phyloP scores from a whole-genome alignment of 306 rosid genomes.

The Prunus armeniaca region DNA sequence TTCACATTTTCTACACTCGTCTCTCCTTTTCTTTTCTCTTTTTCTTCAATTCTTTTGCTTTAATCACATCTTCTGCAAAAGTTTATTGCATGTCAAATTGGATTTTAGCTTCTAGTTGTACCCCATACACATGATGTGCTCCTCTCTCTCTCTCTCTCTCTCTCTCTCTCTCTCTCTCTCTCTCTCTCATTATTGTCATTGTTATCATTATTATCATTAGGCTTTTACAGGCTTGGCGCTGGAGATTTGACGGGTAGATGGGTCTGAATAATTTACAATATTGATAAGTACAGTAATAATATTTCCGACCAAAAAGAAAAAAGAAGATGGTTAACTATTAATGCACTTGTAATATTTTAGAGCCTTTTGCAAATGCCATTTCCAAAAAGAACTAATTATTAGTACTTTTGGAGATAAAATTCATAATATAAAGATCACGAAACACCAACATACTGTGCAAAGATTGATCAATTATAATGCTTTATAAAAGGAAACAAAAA shows the following conservation, averaged over 20 bases:
- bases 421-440: background rate
- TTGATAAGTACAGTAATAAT: background rate
- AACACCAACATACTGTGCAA: background rate
- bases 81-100: constrained; percentile 17
- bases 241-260: constrained; percentile 31
- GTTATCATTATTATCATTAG: constrained; percentile 36
- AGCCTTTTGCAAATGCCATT: constrained; percentile 5
- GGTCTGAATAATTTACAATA: constrained; percentile 2
- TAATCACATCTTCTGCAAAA: constrained; percentile 20
- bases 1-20: background rate
- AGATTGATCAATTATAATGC: background rate
- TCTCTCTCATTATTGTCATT: constrained; percentile 36
- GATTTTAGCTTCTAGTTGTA: constrained; percentile 19
- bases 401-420: constrained; percentile 5
- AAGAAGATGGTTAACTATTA: no score
- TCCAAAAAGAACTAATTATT: constrained; percentile 24
- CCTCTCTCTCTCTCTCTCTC: constrained; percentile 23
- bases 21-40: background rate
- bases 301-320: background rate
- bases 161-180: constrained; percentile 37
- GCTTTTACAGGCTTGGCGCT: constrained; percentile 25
- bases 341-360: no score
- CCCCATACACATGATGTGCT: constrained; percentile 31
- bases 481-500: background rate
- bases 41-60: constrained; percentile 17